These are phyloP conservation scores for Parietaria judaica DNA, from an alignment of 306 rosid species.

Conservation along the genomic window DNA sequence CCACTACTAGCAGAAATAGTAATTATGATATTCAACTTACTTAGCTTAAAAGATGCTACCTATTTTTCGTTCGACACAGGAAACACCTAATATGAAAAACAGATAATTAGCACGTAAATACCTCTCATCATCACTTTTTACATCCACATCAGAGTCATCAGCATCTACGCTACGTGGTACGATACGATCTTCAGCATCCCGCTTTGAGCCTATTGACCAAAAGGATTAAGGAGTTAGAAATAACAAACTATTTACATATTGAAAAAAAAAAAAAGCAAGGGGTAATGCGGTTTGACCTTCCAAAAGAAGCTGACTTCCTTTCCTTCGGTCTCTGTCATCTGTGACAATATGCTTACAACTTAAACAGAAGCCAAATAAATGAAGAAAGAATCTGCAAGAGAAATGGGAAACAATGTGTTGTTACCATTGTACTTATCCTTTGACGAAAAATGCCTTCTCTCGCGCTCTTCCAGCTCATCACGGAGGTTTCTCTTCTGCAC, in stretches of 20 bases:
- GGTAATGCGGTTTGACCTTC: slow-evolving; percentile 49
- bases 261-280: slow-evolving; percentile 2
- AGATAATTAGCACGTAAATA: slow-evolving; percentile 18
- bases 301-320: slow-evolving; percentile 14
- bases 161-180: slow-evolving; percentile 79
- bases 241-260: no score
- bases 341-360: slow-evolving; percentile 25
- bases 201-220: slow-evolving; percentile 44
- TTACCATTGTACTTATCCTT: slow-evolving; percentile 76
- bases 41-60: not conserved
- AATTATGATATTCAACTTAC: not conserved
- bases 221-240: not conserved
- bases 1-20: no score
- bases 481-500: slow-evolving; percentile 76
- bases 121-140: slow-evolving; percentile 89
- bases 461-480: slow-evolving; percentile 87
- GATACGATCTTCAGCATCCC: slow-evolving; percentile 78
- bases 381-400: not conserved
- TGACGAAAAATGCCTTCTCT: slow-evolving; percentile 82
- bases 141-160: slow-evolving; percentile 90
- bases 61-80: not conserved
- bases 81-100: not conserved
- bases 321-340: slow-evolving; percentile 93
- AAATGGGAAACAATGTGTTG: not conserved
- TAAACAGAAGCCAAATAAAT: slow-evolving; percentile 1